Conservation (phyloP, 179 eudicot genomes). For the Pouteria campechiana region DNA sequence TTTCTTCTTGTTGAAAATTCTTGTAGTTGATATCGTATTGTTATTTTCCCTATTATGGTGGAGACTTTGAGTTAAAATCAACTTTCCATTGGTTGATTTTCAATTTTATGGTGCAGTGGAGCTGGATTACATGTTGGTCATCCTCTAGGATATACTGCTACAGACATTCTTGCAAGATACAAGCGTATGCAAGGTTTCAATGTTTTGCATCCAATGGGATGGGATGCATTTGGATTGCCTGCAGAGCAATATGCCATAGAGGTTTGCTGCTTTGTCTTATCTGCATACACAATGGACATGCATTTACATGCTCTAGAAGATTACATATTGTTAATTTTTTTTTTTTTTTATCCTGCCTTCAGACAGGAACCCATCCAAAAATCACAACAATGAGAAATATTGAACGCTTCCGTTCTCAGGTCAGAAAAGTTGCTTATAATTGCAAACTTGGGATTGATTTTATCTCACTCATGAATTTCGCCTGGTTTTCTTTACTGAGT, state of each 20-base stretch:
- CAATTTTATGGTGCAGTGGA: conserved; percentile 47
- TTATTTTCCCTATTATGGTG: conserved; percentile 2
- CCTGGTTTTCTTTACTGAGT: neutral
- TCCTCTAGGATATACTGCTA: conserved; percentile 99
- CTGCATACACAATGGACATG: neutral
- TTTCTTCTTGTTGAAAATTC: too few species aligned
- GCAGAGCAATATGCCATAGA: conserved; percentile 99
- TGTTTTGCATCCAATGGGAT: conserved; percentile 98
- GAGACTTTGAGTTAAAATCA: too few species aligned
- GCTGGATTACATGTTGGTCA: conserved; percentile 99
- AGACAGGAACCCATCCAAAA: conserved; percentile 99
- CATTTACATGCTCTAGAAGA: too few species aligned
- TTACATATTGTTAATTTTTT: too few species aligned
- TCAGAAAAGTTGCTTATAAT: too few species aligned
- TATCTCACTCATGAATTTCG: too few species aligned
- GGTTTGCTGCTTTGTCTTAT: conserved; percentile 26
- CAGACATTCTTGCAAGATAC: conserved; percentile 94
- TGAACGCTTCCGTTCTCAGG: conserved; percentile 80
- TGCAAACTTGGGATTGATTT: too few species aligned
- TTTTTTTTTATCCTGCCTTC: too few species aligned
- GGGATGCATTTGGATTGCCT: conserved; percentile 99
- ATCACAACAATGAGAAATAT: conserved; percentile 83
- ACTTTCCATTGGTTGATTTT: too few species aligned
- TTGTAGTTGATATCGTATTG: neutral
- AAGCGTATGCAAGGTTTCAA: conserved; percentile 97